These are phyloP conservation scores for Pichia kudriavzevii DNA, from an alignment of 1,139 yeast genomes.

Conservation along the genomic window DNA sequence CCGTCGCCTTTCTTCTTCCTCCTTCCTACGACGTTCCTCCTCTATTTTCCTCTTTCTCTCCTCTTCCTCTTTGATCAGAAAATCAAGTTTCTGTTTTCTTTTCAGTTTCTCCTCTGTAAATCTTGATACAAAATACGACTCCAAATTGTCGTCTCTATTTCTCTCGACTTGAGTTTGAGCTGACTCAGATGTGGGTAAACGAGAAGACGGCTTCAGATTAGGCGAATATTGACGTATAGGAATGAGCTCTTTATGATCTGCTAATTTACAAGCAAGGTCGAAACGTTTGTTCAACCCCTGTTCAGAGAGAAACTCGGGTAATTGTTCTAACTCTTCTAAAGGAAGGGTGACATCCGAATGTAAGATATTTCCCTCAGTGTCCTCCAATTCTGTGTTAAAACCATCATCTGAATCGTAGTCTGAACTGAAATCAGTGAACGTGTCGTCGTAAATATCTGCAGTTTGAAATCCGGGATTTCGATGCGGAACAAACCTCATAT, in stretches of 20 bases:
- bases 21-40: conserved; percentile 15
- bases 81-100: conserved; percentile 1
- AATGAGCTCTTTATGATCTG: not conserved
- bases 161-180: not conserved
- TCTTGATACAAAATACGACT: conserved; percentile 2
- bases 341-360: too few species aligned
- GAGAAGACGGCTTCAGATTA: too few species aligned
- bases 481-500: conserved; percentile 28
- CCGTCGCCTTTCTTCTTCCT: conserved; percentile 7
- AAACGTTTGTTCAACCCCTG: conserved; percentile 11
- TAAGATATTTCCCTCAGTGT: not conserved
- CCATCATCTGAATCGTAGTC: conserved; percentile 15
- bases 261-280: conserved; percentile 3
- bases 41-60: conserved; percentile 9
- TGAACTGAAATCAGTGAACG: conserved; percentile 24
- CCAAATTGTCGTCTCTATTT: not conserved
- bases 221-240: too few species aligned
- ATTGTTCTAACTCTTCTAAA: conserved; percentile 3
- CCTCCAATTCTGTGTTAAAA: too few species aligned
- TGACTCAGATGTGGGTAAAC: too few species aligned
- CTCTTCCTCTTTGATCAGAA: conserved; percentile 8
- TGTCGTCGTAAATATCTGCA: conserved; percentile 16
- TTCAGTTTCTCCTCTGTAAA: conserved; percentile 3
- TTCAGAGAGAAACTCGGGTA: conserved; percentile 4
- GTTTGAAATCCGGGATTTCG: conserved; percentile 16